Evolutionary conservation across 352 stramenopile genomes (phyloP), one percentile per base, ranked within the genome.

Genomic region (Globisporangium apiculatum): DNA sequence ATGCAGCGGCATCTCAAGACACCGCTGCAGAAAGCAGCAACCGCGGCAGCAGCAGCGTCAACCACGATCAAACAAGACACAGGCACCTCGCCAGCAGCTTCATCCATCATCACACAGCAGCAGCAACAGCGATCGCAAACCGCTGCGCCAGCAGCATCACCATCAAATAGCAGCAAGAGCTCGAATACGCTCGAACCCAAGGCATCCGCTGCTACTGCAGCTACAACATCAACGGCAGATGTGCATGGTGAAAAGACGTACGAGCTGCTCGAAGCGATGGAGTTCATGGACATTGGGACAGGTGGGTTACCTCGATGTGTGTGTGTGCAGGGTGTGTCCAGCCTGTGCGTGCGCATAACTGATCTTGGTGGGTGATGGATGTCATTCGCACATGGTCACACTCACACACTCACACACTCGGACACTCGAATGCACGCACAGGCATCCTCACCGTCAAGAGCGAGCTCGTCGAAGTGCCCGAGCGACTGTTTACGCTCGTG

Each of bases 271-370:
- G 84, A 94, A 65, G 84, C 81, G 11, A 94, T 94, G 84, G 84
- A 94, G 63, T 94, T 94, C 53, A 91, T 94, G 84, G 81, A 94
- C 64, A 84, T 94, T 52, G 76, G 78, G 57, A 94, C 84, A 46
- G 80, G 80, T 79, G 10, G 35, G 42, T 3, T 42, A 31, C 24
- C 24, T 31, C 24, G 24, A 31, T 31, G 24, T 31, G 24, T 31
- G 24, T 31, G 24, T 31, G 24, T 31, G 24, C 24, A 3, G 24
- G 24, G 24, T 31, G 1, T 31, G 24, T 31, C 24, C 24, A 31
- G 24, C 24, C 24, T 31, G 24, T 31, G 24, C 24, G 24, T 31
- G 24, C 24, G 24, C 24, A 31, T 31, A 31, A 3, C 24, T 31
- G 24, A 31, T 31, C 24, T 31, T 3, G 24, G 24, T 31, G 24